These are phyloP conservation scores for Cylindrotheca closterium DNA, from an alignment of 108 stramenopile species.

Conservation along the genomic window DNA sequence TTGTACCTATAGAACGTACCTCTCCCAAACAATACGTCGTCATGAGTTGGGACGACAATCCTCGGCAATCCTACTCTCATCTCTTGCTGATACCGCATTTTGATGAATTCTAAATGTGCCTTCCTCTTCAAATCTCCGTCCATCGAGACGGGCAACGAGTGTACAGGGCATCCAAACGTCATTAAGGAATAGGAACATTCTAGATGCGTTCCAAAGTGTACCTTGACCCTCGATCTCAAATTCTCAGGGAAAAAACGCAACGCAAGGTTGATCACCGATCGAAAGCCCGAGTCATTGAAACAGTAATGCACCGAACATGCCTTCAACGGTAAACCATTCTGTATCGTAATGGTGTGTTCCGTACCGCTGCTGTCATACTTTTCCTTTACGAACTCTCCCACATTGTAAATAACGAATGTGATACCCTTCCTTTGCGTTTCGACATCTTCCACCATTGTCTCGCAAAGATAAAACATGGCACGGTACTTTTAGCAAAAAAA, in stretches of 20 bases:
- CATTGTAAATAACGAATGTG: background rate
- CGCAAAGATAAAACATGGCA: background rate
- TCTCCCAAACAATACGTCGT: constrained; percentile 12
- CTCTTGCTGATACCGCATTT: constrained; percentile 3
- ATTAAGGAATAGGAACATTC: constrained; percentile 15
- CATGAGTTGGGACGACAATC: constrained; percentile 11
- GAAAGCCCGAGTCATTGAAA: constrained; percentile 4
- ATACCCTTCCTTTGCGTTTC: constrained; percentile 11
- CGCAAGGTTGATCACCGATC: background rate
- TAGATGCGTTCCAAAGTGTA: constrained; percentile 9
- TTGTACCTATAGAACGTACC: too few species aligned
- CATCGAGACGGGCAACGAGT: constrained; percentile 13
- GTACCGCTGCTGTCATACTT: background rate
- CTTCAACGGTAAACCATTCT: background rate
- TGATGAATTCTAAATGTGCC: constrained; percentile 18
- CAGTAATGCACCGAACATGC: background rate
- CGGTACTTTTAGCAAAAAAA: background rate
- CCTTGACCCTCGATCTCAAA: background rate
- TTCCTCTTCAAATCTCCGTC: constrained; percentile 15
- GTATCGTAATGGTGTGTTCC: background rate
- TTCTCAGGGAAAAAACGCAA: background rate
- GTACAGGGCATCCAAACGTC: constrained; percentile 19
- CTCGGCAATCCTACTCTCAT: background rate
- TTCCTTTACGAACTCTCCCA: background rate
- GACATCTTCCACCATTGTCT: constrained; percentile 1